Conservation (phyloP, 768 basidiomycete species). For the Suillus subalutaceus region DNA sequence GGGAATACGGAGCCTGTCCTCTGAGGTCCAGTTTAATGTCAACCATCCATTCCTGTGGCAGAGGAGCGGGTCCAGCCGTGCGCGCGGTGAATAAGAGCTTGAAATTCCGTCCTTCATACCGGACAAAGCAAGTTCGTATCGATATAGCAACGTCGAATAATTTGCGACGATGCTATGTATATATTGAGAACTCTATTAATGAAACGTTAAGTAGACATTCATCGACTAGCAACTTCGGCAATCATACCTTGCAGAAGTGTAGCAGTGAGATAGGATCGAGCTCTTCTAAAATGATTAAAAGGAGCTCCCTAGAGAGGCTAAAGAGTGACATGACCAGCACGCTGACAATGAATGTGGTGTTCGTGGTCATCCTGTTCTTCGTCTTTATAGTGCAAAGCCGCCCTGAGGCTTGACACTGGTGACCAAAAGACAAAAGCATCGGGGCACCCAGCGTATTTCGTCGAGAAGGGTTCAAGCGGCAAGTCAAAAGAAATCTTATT, state of each 20-base stretch:
- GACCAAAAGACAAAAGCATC: conserved; percentile 38
- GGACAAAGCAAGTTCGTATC: conserved; percentile 34
- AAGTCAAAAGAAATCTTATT: conserved; percentile 27
- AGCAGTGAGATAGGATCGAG: conserved; percentile 37
- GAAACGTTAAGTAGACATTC: background rate
- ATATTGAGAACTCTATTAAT: conserved; percentile 27
- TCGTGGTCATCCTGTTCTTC: conserved; percentile 10
- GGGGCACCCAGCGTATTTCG: conserved; percentile 31
- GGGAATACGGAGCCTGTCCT: conserved; percentile 33
- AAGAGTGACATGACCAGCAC: conserved; percentile 41
- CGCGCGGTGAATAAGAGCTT: conserved; percentile 20
- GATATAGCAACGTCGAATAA: conserved; percentile 35
- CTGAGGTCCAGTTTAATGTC: conserved; percentile 31
- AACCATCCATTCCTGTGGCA: conserved; percentile 36
- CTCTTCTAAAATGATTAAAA: conserved; percentile 35
- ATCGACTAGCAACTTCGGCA: background rate
- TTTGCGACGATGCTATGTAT: conserved; percentile 24
- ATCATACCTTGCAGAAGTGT: conserved; percentile 32
- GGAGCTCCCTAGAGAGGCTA: conserved; percentile 32
- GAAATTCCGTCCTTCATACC: conserved; percentile 32
- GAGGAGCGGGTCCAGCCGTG: conserved; percentile 32
- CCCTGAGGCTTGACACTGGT: conserved; percentile 24
- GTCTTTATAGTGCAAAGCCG: conserved; percentile 33
- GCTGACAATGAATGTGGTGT: conserved; percentile 26
- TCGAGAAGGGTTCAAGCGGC: conserved; percentile 34